These are phyloP conservation scores for Aspergillus puulaauensis DNA, from an alignment of 2,329 filamentous ascomycete species.

Conservation along the genomic window DNA sequence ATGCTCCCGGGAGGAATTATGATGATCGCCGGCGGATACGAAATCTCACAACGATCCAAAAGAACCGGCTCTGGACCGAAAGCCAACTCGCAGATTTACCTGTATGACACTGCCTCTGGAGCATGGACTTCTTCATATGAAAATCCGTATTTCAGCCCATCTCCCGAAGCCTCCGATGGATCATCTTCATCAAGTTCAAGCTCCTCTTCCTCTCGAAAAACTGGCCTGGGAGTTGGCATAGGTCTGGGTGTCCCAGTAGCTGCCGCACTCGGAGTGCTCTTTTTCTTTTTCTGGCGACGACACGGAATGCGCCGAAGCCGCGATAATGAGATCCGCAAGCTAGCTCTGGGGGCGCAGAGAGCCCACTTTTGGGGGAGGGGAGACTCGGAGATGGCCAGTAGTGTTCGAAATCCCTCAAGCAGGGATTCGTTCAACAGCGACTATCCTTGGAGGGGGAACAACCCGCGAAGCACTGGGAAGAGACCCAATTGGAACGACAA, in stretches of 20 bases:
- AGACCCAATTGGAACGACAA: conserved; percentile 28
- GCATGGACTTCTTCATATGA: conserved; percentile 59
- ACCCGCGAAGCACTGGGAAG: conserved; percentile 18
- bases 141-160: conserved; percentile 37
- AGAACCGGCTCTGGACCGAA: conserved; percentile 31
- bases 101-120: conserved; percentile 63
- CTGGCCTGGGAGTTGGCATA: conserved; percentile 65
- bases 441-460: conserved; percentile 29
- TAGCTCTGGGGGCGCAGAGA: conserved; percentile 53
- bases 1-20: conserved; percentile 63
- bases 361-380: conserved; percentile 42
- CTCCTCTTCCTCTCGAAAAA: conserved; percentile 41
- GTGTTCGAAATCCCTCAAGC: conserved; percentile 31
- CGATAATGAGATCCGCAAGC: conserved; percentile 56
- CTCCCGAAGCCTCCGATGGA: conserved; percentile 6
- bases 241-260: conserved; percentile 61
- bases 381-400: conserved; percentile 40
- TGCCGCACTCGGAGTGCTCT: conserved; percentile 48
- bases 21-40: conserved; percentile 61
- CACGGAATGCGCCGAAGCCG: conserved; percentile 44
- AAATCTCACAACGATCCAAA: conserved; percentile 46
- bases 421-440: conserved; percentile 20
- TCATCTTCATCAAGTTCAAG: conserved; percentile 13
- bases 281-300: conserved; percentile 53
- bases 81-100: conserved; percentile 49